Evolutionary conservation across 495 filamentous ascomycete species (phyloP), one percentile per base, ranked within the genome.

Genomic region (Neurospora sp.): DNA sequence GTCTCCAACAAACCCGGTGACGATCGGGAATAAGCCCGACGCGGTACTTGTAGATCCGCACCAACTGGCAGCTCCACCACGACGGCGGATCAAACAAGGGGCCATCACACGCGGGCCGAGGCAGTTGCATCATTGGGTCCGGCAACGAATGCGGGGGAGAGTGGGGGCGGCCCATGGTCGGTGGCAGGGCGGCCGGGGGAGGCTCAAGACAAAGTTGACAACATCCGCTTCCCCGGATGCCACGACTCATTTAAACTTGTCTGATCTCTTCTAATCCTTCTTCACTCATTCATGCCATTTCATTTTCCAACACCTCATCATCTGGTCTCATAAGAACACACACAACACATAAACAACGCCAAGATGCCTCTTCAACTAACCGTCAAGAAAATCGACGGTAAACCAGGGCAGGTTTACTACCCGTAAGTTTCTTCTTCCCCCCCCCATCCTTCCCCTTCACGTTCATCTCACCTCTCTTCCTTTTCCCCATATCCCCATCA

Each of bases 351-450:
- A 37, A 44, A 39, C 14, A 11, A 35, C 12, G 9, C 61, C 74
- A 81, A 20, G 38, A 88, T 87, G 86, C 82, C 83, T 10, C 80
- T 80, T 70, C 77, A 81, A 40, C 78, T 88, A 69, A 86, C 80
- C 22, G 79, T 90, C 69, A 81, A 87, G 73, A 84, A 88, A 48
- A 78, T 85, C 39, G 85, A 87, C 20, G 80, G 93, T 74, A 95
- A 94, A 81, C 93, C 93, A 11, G 93, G 94, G 65, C 85, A 96
- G 80, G 94, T 97, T 69, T 97, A 94, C 82, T 93, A 93, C 75
- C 90, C 91, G 82, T 90, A 76, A 78, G 83, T 73, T 81, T 77
- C 0, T 44, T 41, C 46, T 44, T 12, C 72, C 53, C 27, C 27
- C 27, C 3, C 3, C 27, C 27, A 31, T 3, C 27, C 27, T 31